Base-by-base conservation (phyloP, 306 rosid species). In the Fragaria ananassa region DNA sequence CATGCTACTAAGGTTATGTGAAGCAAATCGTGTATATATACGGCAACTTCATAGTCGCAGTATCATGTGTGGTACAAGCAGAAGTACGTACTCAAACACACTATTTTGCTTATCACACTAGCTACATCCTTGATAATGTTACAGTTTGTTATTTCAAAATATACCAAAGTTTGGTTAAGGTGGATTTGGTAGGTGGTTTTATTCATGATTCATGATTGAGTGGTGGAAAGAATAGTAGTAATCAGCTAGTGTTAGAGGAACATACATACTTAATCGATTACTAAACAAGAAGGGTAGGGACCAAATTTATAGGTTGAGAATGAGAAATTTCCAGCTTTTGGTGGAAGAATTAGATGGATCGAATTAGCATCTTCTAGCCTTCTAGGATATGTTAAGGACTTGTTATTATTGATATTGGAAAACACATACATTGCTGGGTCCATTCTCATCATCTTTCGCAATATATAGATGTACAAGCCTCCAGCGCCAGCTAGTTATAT, bases 401-500 rank as follows among this genome's bases (percentile, higher is more conserved):
- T 23, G 44, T 25, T 70, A 81, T 70, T 76, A 80, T 77, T 80
- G 78, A 71, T 50, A 68, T 19, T n/a, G 64, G 61, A 71, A 70
- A 82, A 62, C 80, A 74, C 18, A 29, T 49, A 25, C 23, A 25
- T 12, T 77, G 4, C 63, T 68, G 76, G 86, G 82, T 70, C 87
- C 87, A 71, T 41, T 81, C 12, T 34, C 72, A 19, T 66, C 71
- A 41, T n/a, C 71, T 39, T 41, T 74, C 21, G 29, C 14, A 9
- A n/a, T 12, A 47, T 47, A 47, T 11, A 3, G 15, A 45, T 45
- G 11, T 53, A 6, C 27, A 15, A 63, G 42, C 75, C 58, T 74
- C 74, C 53, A 76, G 71, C 39, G 74, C 75, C 87, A 64, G 47
- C 70, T 37, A 81, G 84, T 84, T 37, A 31, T 37, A 12, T 74